These are phyloP conservation scores for Amauroascus niger DNA, from an alignment of 2,329 filamentous ascomycete genomes.

Conservation along the genomic window DNA sequence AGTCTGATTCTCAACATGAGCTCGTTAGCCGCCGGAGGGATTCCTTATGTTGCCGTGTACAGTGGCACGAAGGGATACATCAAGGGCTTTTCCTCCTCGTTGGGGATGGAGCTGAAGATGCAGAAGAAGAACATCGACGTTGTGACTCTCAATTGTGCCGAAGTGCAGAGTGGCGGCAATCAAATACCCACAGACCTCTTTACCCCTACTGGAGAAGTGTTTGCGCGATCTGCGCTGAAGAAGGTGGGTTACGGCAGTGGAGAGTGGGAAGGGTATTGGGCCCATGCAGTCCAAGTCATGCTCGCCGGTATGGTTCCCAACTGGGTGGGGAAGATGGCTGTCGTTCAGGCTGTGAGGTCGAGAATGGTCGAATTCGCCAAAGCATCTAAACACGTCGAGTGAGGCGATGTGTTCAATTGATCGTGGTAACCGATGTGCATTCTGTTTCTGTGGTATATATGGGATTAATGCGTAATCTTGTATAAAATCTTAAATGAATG, in stretches of 20 bases:
- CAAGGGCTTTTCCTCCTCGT: conserved; percentile 31
- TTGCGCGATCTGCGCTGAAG: conserved; percentile 28
- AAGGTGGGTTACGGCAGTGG: conserved; percentile 29
- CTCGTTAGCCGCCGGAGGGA: conserved; percentile 37
- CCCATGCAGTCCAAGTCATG: conserved; percentile 25
- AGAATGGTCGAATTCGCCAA: neutral
- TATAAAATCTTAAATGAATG: too few relatives aligned
- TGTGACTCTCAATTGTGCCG: conserved; percentile 29
- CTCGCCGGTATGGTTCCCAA: conserved; percentile 8
- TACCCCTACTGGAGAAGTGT: conserved; percentile 22
- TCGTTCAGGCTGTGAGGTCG: conserved; percentile 1
- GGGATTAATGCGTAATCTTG: neutral
- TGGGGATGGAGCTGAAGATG: conserved; percentile 38
- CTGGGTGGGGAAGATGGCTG: conserved; percentile 4
- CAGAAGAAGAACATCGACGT: conserved; percentile 34
- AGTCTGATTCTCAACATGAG: conserved; percentile 45
- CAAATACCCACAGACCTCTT: conserved; percentile 21
- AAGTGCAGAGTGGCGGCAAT: conserved; percentile 24
- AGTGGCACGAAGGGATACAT: conserved; percentile 41
- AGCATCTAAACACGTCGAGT: neutral
- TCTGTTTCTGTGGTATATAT: too few relatives aligned
- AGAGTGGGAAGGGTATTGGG: conserved; percentile 27
- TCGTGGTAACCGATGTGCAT: neutral
- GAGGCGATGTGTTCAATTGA: neutral
- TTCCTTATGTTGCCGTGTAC: conserved; percentile 43